Evolutionary conservation across 306 rosid genomes (phyloP).

Genomic region (Spatholobus suberectus): DNA sequence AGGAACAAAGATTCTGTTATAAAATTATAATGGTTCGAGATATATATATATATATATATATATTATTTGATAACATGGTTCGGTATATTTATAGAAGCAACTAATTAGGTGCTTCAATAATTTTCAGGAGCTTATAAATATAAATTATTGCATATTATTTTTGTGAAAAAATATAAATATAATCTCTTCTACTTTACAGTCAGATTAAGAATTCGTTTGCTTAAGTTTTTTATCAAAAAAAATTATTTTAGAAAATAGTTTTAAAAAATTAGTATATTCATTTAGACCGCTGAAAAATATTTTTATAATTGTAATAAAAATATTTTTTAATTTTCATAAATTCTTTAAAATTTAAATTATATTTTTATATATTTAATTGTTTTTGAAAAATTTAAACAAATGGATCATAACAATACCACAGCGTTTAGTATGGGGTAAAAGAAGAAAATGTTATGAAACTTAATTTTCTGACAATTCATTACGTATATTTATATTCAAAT

Average conservation of each 20-base stretch:
- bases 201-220: background rate
- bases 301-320: no score
- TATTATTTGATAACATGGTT: no score
- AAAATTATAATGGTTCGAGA: background rate
- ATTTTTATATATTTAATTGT: no score
- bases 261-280: background rate
- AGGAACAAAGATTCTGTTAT: conserved; percentile 5
- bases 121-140: background rate
- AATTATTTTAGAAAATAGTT: background rate
- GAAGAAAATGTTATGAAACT: background rate
- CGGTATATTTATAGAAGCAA: no score
- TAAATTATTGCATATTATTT: background rate
- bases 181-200: background rate
- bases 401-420: background rate
- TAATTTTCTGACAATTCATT: background rate
- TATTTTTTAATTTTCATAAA: no score
- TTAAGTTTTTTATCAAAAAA: background rate
- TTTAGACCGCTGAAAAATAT: background rate
- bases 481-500: background rate
- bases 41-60: no score
- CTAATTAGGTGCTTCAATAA: background rate
- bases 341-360: no score
- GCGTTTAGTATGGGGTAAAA: no score
- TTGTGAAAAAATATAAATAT: background rate
- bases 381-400: no score